Evolutionary conservation across 2,329 filamentous ascomycete species (phyloP), one percentile per base, ranked within the genome.

Genomic region (Botryotinia globosa): DNA sequence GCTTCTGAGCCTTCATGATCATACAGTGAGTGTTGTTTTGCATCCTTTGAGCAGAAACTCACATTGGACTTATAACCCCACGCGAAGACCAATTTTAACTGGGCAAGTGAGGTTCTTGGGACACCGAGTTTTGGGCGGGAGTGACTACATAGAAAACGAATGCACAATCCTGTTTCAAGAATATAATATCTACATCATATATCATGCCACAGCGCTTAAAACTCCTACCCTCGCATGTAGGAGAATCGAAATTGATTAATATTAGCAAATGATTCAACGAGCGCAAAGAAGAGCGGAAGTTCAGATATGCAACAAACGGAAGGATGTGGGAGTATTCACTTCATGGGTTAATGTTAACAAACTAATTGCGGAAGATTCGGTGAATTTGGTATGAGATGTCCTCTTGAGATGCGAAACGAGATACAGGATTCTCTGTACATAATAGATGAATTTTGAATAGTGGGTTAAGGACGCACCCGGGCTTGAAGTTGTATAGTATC

Each of bases 161-260:
- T 51, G 5, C 48, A 51, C 4, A n/a, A 51, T 51, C 22, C 4
- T 14, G 5, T 51, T 10, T 51, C 48, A 51, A 51, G 5, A 51
- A 51, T 2, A 14, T 51, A 51, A 51, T 2, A 14, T 51, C 0
- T n/a, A 54, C 14, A 3, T 14, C 48, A 51, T 14, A 14, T 8
- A 3, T n/a, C 10, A 51, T n/a, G 0, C 22, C 22, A 14, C 22
- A 2, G 4, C 4, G 4, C 1, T 51, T 14, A 29, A 54, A 18
- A 1, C 7, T 1, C n/a, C 1, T 3, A 16, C 18, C 12, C 4
- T 25, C 1, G 6, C 25, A 62, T n/a, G 4, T 8, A 61, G 10
- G 32, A 25, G 34, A 61, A 25, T 42, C 18, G 0, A 29, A 42
- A 18, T 20, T 25, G 3, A 18, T 18, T 9, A 6, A 1, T 0